Evolutionary conservation across 2,329 filamentous ascomycete species (phyloP), one percentile per base, ranked within the genome.

Genomic region (Colletotrichum tropicale): DNA sequence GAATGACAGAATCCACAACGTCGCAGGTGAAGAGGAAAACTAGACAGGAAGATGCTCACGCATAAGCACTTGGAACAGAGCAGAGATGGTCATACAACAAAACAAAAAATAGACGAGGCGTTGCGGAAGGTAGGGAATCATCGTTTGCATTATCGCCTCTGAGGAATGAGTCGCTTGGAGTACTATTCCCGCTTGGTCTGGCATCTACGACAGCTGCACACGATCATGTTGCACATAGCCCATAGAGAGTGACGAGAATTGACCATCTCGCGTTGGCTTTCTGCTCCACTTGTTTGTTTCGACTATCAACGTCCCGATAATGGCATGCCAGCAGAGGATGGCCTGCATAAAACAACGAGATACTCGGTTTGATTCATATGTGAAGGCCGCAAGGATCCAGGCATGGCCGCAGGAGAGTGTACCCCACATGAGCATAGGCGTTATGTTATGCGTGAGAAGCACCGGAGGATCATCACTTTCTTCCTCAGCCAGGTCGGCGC

Each of bases 11-110:
- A 66, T 75, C 36, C 73, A 75, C 61, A 75, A 75, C 26, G 61
- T 67, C 16, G 55, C 73, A 32, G 55, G 34, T 24, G 64, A 73
- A 8, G 73, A 73, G 38, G 72, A 75, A 69, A 66, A 75, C 68
- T 71, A 66, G 61, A 66, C 5, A 61, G 16, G n/a, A 34, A 52
- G 28, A 48, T 71, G 60, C 48, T 71, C 48, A 38, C 67, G 48
- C 60, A 65, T 7, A 30, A n/a, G 18, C 30, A 34, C 36, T 34
- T 26, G 32, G 32, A 70, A 28, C 48, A 21, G 12, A 21, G n/a
- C 48, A 34, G 48, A 28, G 21, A 13, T 36, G 28, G 36, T 18
- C 21, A 74, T 21, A 56, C 38, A 64, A 65, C 26, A 65, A 32
- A 74, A 21, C 13, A 66, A 65, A 70, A 65, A 65, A 24, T 26